phyloP scores from a whole-genome alignment of 2,329 filamentous ascomycete species.

The Cephalotrichum gorgonifer region DNA sequence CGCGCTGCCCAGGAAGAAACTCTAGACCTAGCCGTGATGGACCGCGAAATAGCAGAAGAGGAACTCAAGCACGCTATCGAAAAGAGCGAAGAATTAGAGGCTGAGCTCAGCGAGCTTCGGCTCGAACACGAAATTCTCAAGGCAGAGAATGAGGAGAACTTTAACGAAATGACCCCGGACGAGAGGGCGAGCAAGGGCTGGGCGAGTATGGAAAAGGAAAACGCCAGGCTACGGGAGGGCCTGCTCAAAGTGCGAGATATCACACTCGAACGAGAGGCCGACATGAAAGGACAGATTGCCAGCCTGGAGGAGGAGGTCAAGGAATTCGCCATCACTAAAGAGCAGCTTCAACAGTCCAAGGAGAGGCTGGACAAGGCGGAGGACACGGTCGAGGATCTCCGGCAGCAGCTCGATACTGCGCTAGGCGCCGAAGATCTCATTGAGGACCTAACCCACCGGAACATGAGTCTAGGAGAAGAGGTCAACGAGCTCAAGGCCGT shows the following conservation, averaged over 20 bases:
- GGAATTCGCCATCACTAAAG: constrained; percentile 55
- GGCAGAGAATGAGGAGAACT: constrained; percentile 78
- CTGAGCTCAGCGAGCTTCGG: constrained; percentile 72
- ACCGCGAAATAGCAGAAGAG: constrained; percentile 95
- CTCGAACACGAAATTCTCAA: constrained; percentile 78
- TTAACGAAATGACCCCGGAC: constrained; percentile 76
- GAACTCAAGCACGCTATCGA: constrained; percentile 71
- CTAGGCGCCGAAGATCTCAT: constrained; percentile 89
- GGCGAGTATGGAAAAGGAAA: constrained; percentile 84
- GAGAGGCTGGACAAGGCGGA: constrained; percentile 66
- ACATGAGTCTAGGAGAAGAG: constrained; percentile 71
- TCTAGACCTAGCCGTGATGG: constrained; percentile 77
- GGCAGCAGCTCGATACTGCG: constrained; percentile 82
- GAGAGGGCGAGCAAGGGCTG: constrained; percentile 80
- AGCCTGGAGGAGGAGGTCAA: constrained; percentile 63
- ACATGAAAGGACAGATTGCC: constrained; percentile 65
- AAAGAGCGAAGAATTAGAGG: constrained; percentile 68
- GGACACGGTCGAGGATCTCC: constrained; percentile 70
- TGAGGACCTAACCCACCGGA: constrained; percentile 80
- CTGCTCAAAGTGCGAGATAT: constrained; percentile 77
- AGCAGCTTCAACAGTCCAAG: constrained; percentile 59
- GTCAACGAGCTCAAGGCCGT: constrained; percentile 72
- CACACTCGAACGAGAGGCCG: constrained; percentile 73
- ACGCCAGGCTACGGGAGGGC: constrained; percentile 78
- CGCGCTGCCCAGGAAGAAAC: constrained; percentile 79